Evolutionary conservation across 2,329 filamentous ascomycete genomes (phyloP).

Genomic region (Myriosclerotinia scirpicola): DNA sequence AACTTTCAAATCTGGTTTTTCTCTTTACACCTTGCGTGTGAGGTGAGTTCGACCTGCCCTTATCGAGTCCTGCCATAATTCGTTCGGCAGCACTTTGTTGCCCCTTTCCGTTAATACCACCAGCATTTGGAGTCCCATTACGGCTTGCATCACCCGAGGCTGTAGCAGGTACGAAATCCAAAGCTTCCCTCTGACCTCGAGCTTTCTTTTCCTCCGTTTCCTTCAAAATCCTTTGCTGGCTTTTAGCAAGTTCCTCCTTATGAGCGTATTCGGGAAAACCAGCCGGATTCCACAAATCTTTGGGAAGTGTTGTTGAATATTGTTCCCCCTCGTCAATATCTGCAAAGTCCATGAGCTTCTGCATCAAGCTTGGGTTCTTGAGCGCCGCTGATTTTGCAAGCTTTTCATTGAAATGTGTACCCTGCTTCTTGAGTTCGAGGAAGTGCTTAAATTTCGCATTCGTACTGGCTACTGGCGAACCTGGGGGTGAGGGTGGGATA

Average conservation of each 20-base stretch:
- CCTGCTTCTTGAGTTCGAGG: constrained; percentile 72
- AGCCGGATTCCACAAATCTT: constrained; percentile 58
- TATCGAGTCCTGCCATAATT: constrained; percentile 41
- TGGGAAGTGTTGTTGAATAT: constrained; percentile 62
- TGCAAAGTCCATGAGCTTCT: constrained; percentile 71
- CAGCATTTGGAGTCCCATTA: constrained; percentile 31
- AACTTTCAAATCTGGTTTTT: constrained; percentile 41
- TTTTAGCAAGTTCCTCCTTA: constrained; percentile 50
- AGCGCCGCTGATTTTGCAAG: constrained; percentile 66
- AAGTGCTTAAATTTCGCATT: constrained; percentile 73
- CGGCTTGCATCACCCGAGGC: constrained; percentile 32
- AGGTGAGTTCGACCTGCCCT: constrained; percentile 37
- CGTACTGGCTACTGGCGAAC: constrained; percentile 53
- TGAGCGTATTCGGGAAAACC: constrained; percentile 57
- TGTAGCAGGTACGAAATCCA: constrained; percentile 41
- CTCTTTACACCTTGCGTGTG: constrained; percentile 39
- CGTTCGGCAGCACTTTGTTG: constrained; percentile 41
- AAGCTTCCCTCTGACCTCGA: constrained; percentile 36
- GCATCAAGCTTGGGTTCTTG: constrained; percentile 69
- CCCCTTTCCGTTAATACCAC: constrained; percentile 24
- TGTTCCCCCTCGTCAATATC: constrained; percentile 56
- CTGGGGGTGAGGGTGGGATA: constrained; percentile 72
- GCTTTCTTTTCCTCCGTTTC: constrained; percentile 38
- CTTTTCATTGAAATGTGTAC: constrained; percentile 76
- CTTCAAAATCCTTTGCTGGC: constrained; percentile 43